Evolutionary conservation across 352 stramenopile species (phyloP).

Genomic region (Elongisporangium senticosum): DNA sequence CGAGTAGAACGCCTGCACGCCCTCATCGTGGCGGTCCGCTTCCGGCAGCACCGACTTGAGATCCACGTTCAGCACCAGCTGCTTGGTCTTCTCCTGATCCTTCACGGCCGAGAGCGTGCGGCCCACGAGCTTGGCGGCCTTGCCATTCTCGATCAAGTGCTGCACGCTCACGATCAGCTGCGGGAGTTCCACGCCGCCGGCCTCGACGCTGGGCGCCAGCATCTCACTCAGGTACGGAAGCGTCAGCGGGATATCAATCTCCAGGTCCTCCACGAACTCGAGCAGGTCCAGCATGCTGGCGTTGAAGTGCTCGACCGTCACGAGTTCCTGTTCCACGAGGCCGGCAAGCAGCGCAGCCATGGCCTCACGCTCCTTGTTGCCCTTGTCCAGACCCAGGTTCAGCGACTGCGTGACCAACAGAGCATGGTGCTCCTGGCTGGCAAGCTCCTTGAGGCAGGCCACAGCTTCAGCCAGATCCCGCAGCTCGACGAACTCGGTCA

Average conservation of each 20-base stretch:
- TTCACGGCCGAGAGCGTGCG: slow-evolving; percentile 35
- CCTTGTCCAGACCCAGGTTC: slow-evolving; percentile 71
- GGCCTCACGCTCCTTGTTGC: slow-evolving; percentile 50
- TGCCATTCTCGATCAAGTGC: slow-evolving; percentile 51
- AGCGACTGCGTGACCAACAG: slow-evolving; percentile 45
- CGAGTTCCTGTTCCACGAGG: slow-evolving; percentile 40
- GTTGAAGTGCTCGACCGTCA: slow-evolving; percentile 33
- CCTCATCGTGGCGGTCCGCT: slow-evolving; percentile 9
- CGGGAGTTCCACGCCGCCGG: slow-evolving; percentile 29
- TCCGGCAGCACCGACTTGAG: slow-evolving; percentile 12
- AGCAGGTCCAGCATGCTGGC: slow-evolving; percentile 48
- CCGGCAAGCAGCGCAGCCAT: slow-evolving; percentile 48
- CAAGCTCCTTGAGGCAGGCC: slow-evolving; percentile 46
- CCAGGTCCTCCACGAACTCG: slow-evolving; percentile 73
- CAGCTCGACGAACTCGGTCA: slow-evolving; percentile 82
- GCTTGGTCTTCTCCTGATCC: slow-evolving; percentile 36
- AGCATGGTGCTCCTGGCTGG: slow-evolving; percentile 39
- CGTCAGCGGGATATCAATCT: slow-evolving; percentile 77
- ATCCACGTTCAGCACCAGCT: slow-evolving; percentile 21
- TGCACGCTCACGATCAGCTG: slow-evolving; percentile 39
- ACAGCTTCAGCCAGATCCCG: slow-evolving; percentile 81
- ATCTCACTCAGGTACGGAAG: slow-evolving; percentile 67
- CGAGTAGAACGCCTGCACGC: slow-evolving; percentile 8
- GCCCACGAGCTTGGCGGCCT: slow-evolving; percentile 56
- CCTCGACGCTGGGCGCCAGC: slow-evolving; percentile 51